Evolutionary conservation across 2,329 filamentous ascomycete genomes (phyloP).

Genomic region (Fusarium buharicum): DNA sequence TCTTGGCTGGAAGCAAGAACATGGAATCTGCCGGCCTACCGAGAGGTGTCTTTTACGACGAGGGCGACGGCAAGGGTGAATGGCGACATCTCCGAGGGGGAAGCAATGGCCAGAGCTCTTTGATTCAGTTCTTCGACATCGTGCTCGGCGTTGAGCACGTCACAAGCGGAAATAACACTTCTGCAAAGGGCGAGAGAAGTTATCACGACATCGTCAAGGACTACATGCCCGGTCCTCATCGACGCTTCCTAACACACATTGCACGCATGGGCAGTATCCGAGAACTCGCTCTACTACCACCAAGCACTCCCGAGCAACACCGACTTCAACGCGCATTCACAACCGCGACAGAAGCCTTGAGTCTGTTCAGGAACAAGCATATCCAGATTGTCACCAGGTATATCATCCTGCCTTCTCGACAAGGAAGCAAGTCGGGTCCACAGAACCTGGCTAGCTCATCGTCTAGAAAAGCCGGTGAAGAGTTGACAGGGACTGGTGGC

Average conservation of each 20-base stretch:
- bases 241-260: slow-evolving; percentile 79
- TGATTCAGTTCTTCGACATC: slow-evolving; percentile 94
- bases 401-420: slow-evolving; percentile 80
- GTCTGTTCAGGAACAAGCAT: slow-evolving; percentile 83
- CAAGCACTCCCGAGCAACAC: slow-evolving; percentile 62
- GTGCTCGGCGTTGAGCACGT: slow-evolving; percentile 83
- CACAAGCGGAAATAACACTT: slow-evolving; percentile 51
- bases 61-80: slow-evolving; percentile 70
- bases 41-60: slow-evolving; percentile 84
- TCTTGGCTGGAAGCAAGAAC: slow-evolving; percentile 90
- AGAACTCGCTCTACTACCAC: slow-evolving; percentile 68
- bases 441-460: slow-evolving; percentile 61
- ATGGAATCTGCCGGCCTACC: slow-evolving; percentile 88
- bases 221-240: slow-evolving; percentile 91
- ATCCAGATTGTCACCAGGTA: slow-evolving; percentile 91
- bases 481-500: slow-evolving; percentile 85
- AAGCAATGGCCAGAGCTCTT: slow-evolving; percentile 90
- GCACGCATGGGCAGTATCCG: slow-evolving; percentile 78
- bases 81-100: slow-evolving; percentile 88
- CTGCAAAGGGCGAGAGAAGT: slow-evolving; percentile 45
- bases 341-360: slow-evolving; percentile 78
- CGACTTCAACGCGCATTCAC: slow-evolving; percentile 67
- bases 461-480: slow-evolving; percentile 49
- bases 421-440: slow-evolving; percentile 41
- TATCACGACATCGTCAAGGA: slow-evolving; percentile 76